Base-by-base conservation (phyloP, 768 basidiomycete genomes). In the Amanita muscaria region DNA sequence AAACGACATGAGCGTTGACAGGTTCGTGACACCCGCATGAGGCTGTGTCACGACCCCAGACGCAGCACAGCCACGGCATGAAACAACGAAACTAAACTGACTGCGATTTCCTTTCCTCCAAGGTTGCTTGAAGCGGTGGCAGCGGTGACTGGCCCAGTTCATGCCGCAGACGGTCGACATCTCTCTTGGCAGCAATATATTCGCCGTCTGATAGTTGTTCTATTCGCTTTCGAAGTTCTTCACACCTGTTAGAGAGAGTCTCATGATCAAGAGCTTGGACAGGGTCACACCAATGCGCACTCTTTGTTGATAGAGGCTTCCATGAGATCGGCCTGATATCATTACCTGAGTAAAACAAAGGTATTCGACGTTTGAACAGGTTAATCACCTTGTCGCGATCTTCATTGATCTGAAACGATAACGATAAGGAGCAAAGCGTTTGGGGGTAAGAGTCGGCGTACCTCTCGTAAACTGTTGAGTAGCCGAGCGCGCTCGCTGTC, bases 61-160 rank as follows among this genome's bases (percentile, higher is more conserved):
- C n/a, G n/a, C 36, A 14, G 29, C 12, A 21, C 40, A 45, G 12
- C 27, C 6, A 29, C 25, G 32, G 31, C 33, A 33, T 12, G 31
- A 35, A 46, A 39, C 22, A 46, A 51, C 39, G 29, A 44, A 48
- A 34, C 29, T 40, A 42, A 22, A 70, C 69, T 54, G 48, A 76
- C 72, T 70, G 68, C 10, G 67, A 60, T 8, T 64, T 73, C 66
- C 73, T 85, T 54, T 88, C 88, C 36, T 90, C 87, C 29, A 90
- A 61, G 23, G 78, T 85, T 24, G 67, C 65, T 53, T 89, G 85
- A 35, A 90, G 53, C 53, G 72, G 80, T 2, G 85, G 86, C 10
- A 88, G 61, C 2, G 88, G 79, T 1, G 76, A 64, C 52, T 89
- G 81, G 1, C 86, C 88, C 5, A 90, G 76, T 56, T 90, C 87